These are phyloP conservation scores for Juglanconis oblonga DNA, from an alignment of 2,329 filamentous ascomycete genomes.

Conservation along the genomic window DNA sequence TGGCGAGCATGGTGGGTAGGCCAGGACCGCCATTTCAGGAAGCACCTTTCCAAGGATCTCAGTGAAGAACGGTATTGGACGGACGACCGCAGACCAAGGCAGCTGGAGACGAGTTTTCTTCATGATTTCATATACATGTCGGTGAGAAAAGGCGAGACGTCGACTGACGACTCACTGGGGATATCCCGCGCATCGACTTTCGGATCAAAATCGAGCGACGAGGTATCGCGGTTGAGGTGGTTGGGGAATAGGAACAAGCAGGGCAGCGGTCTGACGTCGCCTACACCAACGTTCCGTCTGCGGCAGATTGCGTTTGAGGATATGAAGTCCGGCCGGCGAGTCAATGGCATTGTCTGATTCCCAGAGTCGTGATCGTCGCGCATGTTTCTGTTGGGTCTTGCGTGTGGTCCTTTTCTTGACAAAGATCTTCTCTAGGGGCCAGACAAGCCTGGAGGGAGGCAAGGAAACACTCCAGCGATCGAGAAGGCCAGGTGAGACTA, in stretches of 20 bases:
- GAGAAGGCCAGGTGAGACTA: too few species aligned
- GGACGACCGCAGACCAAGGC: slow-evolving; percentile 38
- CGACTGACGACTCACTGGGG: background rate
- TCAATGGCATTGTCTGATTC: slow-evolving; percentile 6
- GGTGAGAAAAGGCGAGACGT: slow-evolving; percentile 22
- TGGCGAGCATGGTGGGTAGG: slow-evolving; percentile 48
- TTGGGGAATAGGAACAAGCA: background rate
- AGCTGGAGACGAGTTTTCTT: slow-evolving; percentile 39
- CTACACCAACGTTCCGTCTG: slow-evolving; percentile 11
- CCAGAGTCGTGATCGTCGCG: slow-evolving; percentile 8
- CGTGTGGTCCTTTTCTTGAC: too few species aligned
- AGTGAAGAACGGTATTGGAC: slow-evolving; percentile 48
- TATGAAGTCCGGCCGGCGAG: background rate
- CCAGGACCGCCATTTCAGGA: slow-evolving; percentile 44
- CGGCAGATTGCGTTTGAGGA: slow-evolving; percentile 14
- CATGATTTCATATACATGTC: slow-evolving; percentile 43
- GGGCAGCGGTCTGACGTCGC: slow-evolving; percentile 1
- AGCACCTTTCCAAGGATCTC: slow-evolving; percentile 43
- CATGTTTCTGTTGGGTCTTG: too few species aligned
- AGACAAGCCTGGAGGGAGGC: background rate
- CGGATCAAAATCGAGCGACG: slow-evolving; percentile 4
- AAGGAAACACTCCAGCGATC: too few species aligned
- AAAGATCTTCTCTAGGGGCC: background rate
- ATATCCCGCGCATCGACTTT: background rate
- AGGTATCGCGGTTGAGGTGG: background rate